Evolutionary conservation across 768 basidiomycete species (phyloP), one percentile per base, ranked within the genome.

Genomic region (Asterophora lycoperdoides): DNA sequence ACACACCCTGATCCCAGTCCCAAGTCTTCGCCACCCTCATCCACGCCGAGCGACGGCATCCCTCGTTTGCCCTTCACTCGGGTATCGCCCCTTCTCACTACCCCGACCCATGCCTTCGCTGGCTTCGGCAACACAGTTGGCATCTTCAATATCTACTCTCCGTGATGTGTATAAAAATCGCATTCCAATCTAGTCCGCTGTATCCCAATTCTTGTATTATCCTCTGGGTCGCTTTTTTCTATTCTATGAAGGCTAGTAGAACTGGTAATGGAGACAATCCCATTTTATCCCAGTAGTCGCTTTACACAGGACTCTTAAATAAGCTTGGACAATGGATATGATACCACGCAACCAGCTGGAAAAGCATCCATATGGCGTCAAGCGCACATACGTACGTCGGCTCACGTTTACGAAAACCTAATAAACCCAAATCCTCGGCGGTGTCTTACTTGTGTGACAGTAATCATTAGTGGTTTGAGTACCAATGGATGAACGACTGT

Each of bases 101-200:
- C 72, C 17, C 63, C 76, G 28, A 72, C 76, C 13, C 68, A 75
- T 57, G 80, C 74, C 51, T 59, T 89, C 8, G 85, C 83, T 52
- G 87, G 88, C 13, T 88, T 89, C 60, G 88, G 88, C 35, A 90
- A 91, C 63, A 89, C 86, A 4, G 69, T 85, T 48, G 84, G 84
- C 28, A 58, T 85, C 20, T 78, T 86, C 56, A 66, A 67, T 53
- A 73, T 75, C 47, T 56, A 57, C 13, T 35, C 15, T 28, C 23
- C 43, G 29, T 57, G 39, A 52, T 33, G 14, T 44, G 44, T 44
- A 44, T 23, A 28, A 44, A 44, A 34, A 23, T 14, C 19, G 11
- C 19, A 23, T 3, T 7, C 10, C 20, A 5, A 40, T 5, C 20
- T 44, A 29, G 15, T 20, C 32, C 11, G 30, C 19, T 37, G 28